Evolutionary conservation across 164 flowering plant genomes (phyloP).

Genomic region (Piper betle): DNA sequence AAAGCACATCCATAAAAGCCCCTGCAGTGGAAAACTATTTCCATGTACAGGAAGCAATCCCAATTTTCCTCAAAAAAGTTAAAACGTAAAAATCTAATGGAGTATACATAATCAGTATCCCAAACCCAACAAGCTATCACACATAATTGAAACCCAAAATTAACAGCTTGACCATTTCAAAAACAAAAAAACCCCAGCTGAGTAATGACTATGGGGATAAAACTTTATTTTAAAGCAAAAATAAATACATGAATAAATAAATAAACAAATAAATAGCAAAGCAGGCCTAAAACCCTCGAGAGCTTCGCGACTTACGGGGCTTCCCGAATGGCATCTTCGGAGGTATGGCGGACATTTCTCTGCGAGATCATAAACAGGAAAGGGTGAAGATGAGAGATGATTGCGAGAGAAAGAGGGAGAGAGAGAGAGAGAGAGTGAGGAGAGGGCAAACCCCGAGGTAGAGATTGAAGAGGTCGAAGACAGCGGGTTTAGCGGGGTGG

Average conservation of each 20-base stretch:
- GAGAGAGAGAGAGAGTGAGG: neutral
- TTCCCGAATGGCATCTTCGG: constrained; percentile 55
- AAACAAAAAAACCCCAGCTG: neutral
- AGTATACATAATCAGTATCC: neutral
- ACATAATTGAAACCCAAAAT: neutral
- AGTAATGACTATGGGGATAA: too few species aligned
- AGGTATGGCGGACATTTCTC: constrained; percentile 44
- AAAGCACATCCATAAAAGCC: neutral
- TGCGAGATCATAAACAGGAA: constrained; percentile 19
- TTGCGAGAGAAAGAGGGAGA: neutral
- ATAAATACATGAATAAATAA: neutral
- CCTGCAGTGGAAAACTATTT: too few species aligned
- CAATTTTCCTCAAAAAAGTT: too few species aligned
- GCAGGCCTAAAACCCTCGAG: neutral
- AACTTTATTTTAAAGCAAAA: neutral
- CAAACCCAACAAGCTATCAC: neutral
- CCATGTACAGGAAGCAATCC: too few species aligned
- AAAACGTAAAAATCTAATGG: neutral
- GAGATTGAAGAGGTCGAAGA: constrained; percentile 78
- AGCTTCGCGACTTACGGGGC: constrained; percentile 56
- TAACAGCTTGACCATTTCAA: too few species aligned
- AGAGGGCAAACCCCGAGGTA: constrained; percentile 47
- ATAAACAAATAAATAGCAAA: neutral
- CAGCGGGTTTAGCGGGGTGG: constrained; percentile 59
- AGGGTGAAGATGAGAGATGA: neutral